These are phyloP conservation scores for Gossypium thurberi DNA, from an alignment of 345 rosid genomes.

Conservation along the genomic window DNA sequence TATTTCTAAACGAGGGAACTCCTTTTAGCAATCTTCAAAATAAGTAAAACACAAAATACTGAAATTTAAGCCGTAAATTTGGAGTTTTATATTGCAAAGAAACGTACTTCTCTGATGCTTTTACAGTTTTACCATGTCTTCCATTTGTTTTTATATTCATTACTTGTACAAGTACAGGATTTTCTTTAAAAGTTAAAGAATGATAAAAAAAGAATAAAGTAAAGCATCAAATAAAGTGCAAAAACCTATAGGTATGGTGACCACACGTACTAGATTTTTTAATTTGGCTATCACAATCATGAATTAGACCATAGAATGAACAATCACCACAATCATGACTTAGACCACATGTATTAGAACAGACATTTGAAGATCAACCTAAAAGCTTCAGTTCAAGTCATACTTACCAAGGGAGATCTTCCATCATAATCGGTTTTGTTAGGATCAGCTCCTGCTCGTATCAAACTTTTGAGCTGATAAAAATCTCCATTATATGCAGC, in stretches of 20 bases:
- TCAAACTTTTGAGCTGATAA: constrained; percentile 63
- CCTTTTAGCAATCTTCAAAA: background rate
- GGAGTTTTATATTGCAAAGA: background rate
- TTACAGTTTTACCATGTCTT: background rate
- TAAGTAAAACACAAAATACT: background rate
- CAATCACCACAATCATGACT: background rate
- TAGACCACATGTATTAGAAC: background rate
- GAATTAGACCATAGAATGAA: background rate
- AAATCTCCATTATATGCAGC: constrained; percentile 84
- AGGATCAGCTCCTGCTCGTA: constrained; percentile 85
- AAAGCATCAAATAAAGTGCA: background rate
- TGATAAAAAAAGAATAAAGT: background rate
- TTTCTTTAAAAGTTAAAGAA: background rate
- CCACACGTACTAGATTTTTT: background rate
- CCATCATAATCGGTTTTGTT: constrained; percentile 88
- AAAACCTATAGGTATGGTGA: background rate
- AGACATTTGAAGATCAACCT: background rate
- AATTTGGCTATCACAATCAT: background rate
- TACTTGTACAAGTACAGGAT: background rate
- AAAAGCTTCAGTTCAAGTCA: background rate
- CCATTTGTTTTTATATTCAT: background rate
- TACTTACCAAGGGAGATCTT: constrained; percentile 78
- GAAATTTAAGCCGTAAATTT: background rate
- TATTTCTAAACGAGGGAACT: background rate
- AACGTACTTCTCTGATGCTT: background rate